Evolutionary conservation across 1,139 yeast species (phyloP).

Genomic region (Oligophagozyma castellii): DNA sequence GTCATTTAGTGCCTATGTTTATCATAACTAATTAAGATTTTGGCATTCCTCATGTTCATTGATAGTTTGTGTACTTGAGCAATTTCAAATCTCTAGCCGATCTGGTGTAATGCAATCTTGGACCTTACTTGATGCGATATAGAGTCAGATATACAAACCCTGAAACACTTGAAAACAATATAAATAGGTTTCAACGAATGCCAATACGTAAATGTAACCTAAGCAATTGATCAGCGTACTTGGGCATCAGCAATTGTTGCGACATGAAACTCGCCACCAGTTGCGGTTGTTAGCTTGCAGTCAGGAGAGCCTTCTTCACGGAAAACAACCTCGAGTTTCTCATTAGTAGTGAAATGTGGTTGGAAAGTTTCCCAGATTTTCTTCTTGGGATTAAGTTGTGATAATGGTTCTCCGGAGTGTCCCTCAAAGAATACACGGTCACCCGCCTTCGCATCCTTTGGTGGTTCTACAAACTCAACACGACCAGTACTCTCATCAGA

Average conservation of each 20-base stretch:
- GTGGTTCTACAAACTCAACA: constrained; percentile 93
- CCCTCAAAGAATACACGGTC: constrained; percentile 93
- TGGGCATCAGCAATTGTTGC: constrained; percentile 52
- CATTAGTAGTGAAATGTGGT: constrained; percentile 78
- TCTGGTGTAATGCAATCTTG: too few species aligned
- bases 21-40: too few species aligned
- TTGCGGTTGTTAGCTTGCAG: constrained; percentile 62
- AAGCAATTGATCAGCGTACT: constrained; percentile 39
- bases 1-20: too few species aligned
- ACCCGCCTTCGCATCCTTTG: constrained; percentile 89
- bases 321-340: constrained; percentile 61
- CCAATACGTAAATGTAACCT: too few species aligned
- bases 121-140: neutral
- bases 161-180: neutral
- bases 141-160: neutral
- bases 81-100: too few species aligned
- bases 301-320: constrained; percentile 54
- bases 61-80: too few species aligned
- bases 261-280: constrained; percentile 62
- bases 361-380: constrained; percentile 94
- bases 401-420: constrained; percentile 69
- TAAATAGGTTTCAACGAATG: too few species aligned
- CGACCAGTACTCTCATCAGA: constrained; percentile 37
- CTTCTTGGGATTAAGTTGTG: constrained; percentile 94
- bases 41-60: too few species aligned